These are phyloP conservation scores for Orbilia ellipsospora DNA, from an alignment of 2,329 filamentous ascomycete species.

Conservation along the genomic window DNA sequence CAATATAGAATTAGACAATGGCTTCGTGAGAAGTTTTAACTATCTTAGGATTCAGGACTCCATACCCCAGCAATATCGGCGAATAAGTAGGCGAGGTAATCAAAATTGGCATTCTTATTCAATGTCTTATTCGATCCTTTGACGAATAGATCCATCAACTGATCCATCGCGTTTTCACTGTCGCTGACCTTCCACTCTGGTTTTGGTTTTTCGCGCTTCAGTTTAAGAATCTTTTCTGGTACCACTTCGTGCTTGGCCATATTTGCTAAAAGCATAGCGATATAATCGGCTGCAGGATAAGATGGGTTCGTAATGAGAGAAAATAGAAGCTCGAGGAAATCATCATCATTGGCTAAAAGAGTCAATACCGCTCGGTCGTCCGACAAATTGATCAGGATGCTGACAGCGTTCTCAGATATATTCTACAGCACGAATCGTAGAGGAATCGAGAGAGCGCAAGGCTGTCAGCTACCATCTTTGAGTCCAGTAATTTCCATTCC, in stretches of 20 bases:
- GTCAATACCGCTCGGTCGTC: conserved; percentile 80
- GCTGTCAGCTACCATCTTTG: not conserved
- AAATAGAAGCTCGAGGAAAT: conserved; percentile 80
- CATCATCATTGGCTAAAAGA: conserved; percentile 78
- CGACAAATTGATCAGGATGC: conserved; percentile 87
- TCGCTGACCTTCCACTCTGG: conserved; percentile 77
- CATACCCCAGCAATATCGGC: conserved; percentile 80
- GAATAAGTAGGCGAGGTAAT: conserved; percentile 94
- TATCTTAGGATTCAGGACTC: not conserved
- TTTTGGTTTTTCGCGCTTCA: conserved; percentile 68
- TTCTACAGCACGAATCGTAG: conserved; percentile 20
- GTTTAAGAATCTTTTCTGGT: conserved; percentile 61
- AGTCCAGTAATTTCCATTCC: not conserved
- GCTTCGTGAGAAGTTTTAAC: not conserved
- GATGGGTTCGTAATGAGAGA: conserved; percentile 76
- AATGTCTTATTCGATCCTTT: conserved; percentile 84
- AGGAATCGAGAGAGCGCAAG: not conserved
- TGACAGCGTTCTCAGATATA: conserved; percentile 76
- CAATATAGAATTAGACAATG: not conserved
- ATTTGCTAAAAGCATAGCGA: conserved; percentile 94
- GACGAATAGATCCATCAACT: conserved; percentile 94
- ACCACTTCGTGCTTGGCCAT: conserved; percentile 82
- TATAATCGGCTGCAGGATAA: conserved; percentile 83
- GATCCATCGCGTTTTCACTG: conserved; percentile 81
- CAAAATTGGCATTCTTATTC: conserved; percentile 86